These are phyloP conservation scores for Buddleja alternifolia DNA, from an alignment of 257 asterid species.

Conservation along the genomic window DNA sequence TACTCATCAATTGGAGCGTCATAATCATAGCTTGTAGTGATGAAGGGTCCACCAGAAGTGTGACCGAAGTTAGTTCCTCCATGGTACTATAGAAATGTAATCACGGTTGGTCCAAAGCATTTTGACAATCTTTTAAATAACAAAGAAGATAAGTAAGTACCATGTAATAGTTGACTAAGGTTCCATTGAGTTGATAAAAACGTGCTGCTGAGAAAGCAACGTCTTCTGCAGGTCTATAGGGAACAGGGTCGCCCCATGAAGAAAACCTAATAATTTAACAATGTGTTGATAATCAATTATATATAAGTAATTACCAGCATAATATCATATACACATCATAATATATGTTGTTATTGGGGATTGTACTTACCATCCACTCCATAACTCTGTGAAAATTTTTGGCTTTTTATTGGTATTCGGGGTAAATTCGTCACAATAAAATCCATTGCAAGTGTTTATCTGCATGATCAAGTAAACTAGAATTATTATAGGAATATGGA, in stretches of 20 bases:
- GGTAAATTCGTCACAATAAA: conserved; percentile 73
- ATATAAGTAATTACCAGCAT: too few species aligned
- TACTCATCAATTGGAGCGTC: conserved; percentile 83
- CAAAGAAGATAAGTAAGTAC: too few species aligned
- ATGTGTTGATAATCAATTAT: too few species aligned
- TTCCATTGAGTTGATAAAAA: conserved; percentile 76
- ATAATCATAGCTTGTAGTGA: conserved; percentile 72
- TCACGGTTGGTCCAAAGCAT: too few species aligned
- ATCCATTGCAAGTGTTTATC: conserved; percentile 86
- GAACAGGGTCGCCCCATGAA: conserved; percentile 42
- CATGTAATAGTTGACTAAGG: conserved; percentile 80
- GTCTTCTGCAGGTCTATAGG: conserved; percentile 80
- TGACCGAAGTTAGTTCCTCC: conserved; percentile 83
- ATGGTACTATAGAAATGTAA: conserved; percentile 53
- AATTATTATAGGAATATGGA: too few species aligned
- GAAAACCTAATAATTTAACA: conserved; percentile 31
- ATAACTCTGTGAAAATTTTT: conserved; percentile 78
- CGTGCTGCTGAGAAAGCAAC: conserved; percentile 75
- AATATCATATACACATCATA: too few species aligned
- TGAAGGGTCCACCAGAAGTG: conserved; percentile 73
- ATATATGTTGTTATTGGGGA: too few species aligned
- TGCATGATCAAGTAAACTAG: too few species aligned
- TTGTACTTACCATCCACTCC: conserved; percentile 89
- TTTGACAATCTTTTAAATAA: too few species aligned
- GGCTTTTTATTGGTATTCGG: conserved; percentile 65